Percentiles rank a stretch among this genome's conserved stretches.
These are phyloP conservation scores for Bipolaris sorokiniana DNA, from an alignment of 2,329 filamentous ascomycete species.

Conservation along the genomic window DNA sequence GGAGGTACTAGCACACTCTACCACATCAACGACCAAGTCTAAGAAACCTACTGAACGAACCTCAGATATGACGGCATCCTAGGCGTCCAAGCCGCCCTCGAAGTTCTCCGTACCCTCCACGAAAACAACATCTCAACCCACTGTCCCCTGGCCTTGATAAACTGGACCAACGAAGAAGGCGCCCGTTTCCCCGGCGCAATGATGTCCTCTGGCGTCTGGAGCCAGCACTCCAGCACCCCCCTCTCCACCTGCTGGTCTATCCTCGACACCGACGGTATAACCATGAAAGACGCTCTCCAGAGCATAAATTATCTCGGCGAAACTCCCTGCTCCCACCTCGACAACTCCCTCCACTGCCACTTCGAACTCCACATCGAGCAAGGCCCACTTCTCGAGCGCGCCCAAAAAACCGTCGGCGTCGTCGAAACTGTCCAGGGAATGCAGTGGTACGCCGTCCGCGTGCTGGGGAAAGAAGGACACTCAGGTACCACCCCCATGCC, in stretches of 20 bases:
- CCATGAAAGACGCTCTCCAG: conserved; percentile 44
- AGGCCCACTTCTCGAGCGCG: conserved; percentile 71
- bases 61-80: conserved; percentile 74
- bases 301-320: conserved; percentile 43
- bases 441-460: conserved; percentile 63
- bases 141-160: conserved; percentile 72
- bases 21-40: accelerated
- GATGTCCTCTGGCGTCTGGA: conserved; percentile 76
- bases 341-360: conserved; percentile 71
- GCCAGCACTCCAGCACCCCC: conserved; percentile 55
- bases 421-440: conserved; percentile 76
- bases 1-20: background rate
- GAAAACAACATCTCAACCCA: conserved; percentile 50
- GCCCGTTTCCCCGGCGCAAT: conserved; percentile 77
- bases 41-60: background rate
- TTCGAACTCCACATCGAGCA: conserved; percentile 87
- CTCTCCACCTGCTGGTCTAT: conserved; percentile 37
- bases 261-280: conserved; percentile 60
- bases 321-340: conserved; percentile 61
- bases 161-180: conserved; percentile 83
- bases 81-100: conserved; percentile 67
- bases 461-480: conserved; percentile 44
- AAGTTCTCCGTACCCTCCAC: conserved; percentile 47
- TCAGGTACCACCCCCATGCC: conserved; percentile 71
- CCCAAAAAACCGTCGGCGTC: conserved; percentile 66